Percentiles rank a stretch among this genome's conserved stretches.
phyloP scores from a whole-genome alignment of 768 basidiomycete species.

The Clitopilus passeckerianus region DNA sequence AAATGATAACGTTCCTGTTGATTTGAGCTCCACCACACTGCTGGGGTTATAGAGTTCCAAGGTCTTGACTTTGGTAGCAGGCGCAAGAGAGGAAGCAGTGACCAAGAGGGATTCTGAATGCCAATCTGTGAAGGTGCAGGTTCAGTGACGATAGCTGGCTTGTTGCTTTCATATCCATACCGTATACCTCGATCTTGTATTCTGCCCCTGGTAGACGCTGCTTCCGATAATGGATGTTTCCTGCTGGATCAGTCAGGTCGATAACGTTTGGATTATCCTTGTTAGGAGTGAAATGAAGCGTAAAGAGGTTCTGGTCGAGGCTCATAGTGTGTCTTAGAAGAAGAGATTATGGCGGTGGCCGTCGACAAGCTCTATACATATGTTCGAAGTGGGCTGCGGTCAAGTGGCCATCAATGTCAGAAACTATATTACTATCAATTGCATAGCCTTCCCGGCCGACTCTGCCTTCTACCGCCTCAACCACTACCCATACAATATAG shows the following conservation, averaged over 20 bases:
- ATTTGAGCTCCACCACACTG: conserved; percentile 63
- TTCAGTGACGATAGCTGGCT: background rate
- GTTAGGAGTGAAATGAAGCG: conserved; percentile 60
- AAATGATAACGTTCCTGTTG: conserved; percentile 68
- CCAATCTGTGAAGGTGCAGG: conserved; percentile 48
- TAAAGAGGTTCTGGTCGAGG: conserved; percentile 83
- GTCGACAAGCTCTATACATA: background rate
- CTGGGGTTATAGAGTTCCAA: conserved; percentile 76
- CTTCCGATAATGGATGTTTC: conserved; percentile 68
- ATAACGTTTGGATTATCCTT: conserved; percentile 54
- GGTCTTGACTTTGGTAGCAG: conserved; percentile 68
- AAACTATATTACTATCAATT: background rate
- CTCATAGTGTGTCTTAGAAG: conserved; percentile 47
- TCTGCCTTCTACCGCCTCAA: too few species aligned
- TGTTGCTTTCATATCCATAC: conserved; percentile 24
- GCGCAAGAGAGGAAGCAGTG: conserved; percentile 57
- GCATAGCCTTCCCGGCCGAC: background rate
- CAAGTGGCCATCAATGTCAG: background rate
- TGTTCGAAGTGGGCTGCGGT: background rate
- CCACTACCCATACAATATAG: too few species aligned
- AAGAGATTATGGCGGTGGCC: background rate
- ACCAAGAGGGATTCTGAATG: conserved; percentile 67
- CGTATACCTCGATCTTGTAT: conserved; percentile 66
- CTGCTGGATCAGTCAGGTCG: conserved; percentile 66
- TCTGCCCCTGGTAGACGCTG: conserved; percentile 47